Conservation (phyloP, 192 early-diverging fungal species). For the Coemansia sp. region DNA sequence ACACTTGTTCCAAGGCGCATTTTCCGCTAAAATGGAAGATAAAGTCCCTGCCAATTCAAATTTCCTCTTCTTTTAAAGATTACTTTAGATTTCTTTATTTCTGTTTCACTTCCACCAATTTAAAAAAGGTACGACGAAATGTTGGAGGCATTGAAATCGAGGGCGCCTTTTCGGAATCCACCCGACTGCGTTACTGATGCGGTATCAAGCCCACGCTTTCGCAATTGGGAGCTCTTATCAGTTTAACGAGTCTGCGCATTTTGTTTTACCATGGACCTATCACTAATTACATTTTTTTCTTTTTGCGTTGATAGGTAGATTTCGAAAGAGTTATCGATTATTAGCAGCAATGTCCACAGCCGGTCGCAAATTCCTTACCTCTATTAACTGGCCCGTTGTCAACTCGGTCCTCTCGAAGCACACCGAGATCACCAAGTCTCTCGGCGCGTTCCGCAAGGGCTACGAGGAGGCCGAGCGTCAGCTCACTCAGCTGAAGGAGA, state of each 20-base stretch:
- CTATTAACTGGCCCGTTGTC: conserved; percentile 89
- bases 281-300: background rate
- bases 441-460: conserved; percentile 91
- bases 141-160: background rate
- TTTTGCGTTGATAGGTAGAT: conserved; percentile 5
- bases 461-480: conserved; percentile 87
- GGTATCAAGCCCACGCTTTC: too few species aligned
- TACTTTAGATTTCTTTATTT: background rate
- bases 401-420: conserved; percentile 74
- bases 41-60: background rate
- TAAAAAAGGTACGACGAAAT: background rate
- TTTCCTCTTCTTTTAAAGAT: background rate
- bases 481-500: conserved; percentile 79
- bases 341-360: conserved; percentile 42
- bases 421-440: conserved; percentile 83
- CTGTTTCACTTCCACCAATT: background rate
- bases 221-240: too few species aligned
- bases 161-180: too few species aligned
- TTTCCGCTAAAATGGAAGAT: background rate
- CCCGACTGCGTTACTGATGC: background rate
- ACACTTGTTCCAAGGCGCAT: background rate
- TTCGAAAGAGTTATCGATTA: conserved; percentile 7
- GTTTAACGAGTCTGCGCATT: too few species aligned
- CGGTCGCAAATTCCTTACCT: conserved; percentile 63
- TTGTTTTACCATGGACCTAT: too few species aligned